Conservation (phyloP, 2,329 filamentous ascomycete genomes). For the Fusarium austroafricanum region DNA sequence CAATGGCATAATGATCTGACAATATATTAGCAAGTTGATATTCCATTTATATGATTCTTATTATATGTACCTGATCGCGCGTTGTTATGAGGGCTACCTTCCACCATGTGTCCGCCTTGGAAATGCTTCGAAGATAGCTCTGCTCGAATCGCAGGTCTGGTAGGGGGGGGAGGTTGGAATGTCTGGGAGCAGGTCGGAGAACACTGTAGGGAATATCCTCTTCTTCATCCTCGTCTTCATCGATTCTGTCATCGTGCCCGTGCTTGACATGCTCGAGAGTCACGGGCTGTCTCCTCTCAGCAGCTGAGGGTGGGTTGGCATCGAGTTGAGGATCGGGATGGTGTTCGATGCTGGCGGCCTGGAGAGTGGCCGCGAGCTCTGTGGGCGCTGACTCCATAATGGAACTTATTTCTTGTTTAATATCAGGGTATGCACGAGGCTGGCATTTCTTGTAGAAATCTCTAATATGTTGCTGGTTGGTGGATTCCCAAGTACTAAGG, state of each 20-base stretch:
- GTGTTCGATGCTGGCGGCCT: constrained; percentile 81
- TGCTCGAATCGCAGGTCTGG: constrained; percentile 97
- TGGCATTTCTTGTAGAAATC: neutral
- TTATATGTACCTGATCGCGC: constrained; percentile 79
- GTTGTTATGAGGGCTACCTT: constrained; percentile 85
- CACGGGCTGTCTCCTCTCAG: constrained; percentile 63
- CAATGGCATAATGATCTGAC: constrained; percentile 83
- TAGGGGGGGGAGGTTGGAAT: constrained; percentile 68
- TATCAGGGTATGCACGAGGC: neutral
- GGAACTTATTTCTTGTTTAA: neutral
- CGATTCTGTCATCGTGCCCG: constrained; percentile 50
- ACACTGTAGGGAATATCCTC: constrained; percentile 77
- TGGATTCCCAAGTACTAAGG: no score
- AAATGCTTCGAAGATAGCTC: constrained; percentile 93
- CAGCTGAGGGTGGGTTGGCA: constrained; percentile 81
- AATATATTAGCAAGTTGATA: neutral
- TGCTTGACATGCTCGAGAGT: constrained; percentile 40
- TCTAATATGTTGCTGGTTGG: no score
- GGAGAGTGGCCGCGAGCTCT: constrained; percentile 81
- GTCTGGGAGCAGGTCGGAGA: constrained; percentile 64
- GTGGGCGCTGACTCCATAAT: constrained; percentile 67
- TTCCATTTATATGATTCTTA: neutral
- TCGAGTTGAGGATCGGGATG: constrained; percentile 79
- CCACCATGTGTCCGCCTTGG: constrained; percentile 81
- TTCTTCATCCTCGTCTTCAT: constrained; percentile 58